A percentile compares a stretch with the other conserved stretches of the same genome.
Conservation (phyloP, 2,329 filamentous ascomycete species). For the Ascomycota sp. region DNA sequence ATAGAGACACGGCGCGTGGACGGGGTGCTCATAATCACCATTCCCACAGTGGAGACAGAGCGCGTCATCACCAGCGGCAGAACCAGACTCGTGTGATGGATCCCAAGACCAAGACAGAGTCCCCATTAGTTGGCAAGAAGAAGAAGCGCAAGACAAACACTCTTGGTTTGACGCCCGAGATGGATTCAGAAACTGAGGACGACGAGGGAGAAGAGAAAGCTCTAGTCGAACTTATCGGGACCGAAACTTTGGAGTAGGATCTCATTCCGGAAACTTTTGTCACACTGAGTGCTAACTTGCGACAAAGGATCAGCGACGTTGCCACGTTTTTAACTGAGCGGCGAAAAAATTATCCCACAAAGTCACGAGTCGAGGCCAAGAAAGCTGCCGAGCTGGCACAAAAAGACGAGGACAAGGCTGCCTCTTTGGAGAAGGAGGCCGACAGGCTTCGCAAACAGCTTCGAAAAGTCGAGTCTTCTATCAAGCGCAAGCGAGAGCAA, state of each 20-base stretch:
- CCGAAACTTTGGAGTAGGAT: constrained; percentile 25
- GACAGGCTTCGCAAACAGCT: constrained; percentile 41
- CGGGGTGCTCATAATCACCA: constrained; percentile 10
- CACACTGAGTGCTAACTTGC: not conserved
- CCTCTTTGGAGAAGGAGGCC: constrained; percentile 32
- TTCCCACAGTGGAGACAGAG: constrained; percentile 20
- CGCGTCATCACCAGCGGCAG: constrained; percentile 13
- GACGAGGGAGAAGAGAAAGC: constrained; percentile 51
- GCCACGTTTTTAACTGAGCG: constrained; percentile 63
- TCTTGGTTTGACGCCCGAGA: constrained; percentile 46
- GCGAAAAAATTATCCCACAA: constrained; percentile 59
- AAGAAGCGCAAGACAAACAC: constrained; percentile 53
- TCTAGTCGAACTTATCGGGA: constrained; percentile 29
- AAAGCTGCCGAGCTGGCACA: constrained; percentile 24
- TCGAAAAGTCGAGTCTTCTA: constrained; percentile 46
- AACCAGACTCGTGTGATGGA: constrained; percentile 3
- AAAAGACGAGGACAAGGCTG: constrained; percentile 37
- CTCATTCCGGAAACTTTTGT: not conserved
- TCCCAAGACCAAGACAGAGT: constrained; percentile 12
- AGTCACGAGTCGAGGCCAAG: constrained; percentile 42
- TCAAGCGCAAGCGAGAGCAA: constrained; percentile 45
- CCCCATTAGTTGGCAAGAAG: constrained; percentile 32
- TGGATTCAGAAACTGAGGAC: constrained; percentile 40
- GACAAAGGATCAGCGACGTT: constrained; percentile 41
- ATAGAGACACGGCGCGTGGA: constrained; percentile 19